Percentiles rank a stretch among this genome's conserved stretches.
These are phyloP conservation scores for Penicillium parvum DNA, from an alignment of 495 filamentous ascomycete species.

Conservation along the genomic window DNA sequence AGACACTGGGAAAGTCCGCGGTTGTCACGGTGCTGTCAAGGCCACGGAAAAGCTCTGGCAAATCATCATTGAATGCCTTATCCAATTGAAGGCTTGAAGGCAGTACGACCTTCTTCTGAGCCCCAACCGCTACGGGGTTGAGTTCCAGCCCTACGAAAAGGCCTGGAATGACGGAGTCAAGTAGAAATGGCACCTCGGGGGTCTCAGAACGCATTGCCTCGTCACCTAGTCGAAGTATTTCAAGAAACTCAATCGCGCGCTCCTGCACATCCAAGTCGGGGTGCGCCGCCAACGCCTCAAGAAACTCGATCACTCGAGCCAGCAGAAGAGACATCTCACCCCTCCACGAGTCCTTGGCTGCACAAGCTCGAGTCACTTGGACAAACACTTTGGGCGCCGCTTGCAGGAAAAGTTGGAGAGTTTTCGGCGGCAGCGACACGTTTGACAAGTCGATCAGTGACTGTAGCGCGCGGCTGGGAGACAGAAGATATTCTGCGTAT, in stretches of 20 bases:
- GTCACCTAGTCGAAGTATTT: slow-evolving; percentile 76
- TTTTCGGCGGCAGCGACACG: slow-evolving; percentile 54
- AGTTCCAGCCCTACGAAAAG: slow-evolving; percentile 82
- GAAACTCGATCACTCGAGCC: slow-evolving; percentile 70
- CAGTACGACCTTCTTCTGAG: slow-evolving; percentile 81
- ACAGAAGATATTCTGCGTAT: slow-evolving; percentile 64
- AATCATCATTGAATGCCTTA: slow-evolving; percentile 72
- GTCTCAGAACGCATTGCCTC: slow-evolving; percentile 71
- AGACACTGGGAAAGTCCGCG: slow-evolving; percentile 16
- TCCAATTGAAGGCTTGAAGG: slow-evolving; percentile 71
- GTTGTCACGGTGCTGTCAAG: slow-evolving; percentile 5
- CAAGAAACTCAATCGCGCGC: slow-evolving; percentile 84
- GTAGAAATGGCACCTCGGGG: slow-evolving; percentile 68
- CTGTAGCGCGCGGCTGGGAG: slow-evolving; percentile 60
- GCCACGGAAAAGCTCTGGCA: slow-evolving; percentile 53
- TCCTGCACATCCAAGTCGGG: slow-evolving; percentile 95
- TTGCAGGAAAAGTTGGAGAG: slow-evolving; percentile 76
- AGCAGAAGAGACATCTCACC: slow-evolving; percentile 69
- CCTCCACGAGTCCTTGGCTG: slow-evolving; percentile 62
- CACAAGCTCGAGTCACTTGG: slow-evolving; percentile 51
- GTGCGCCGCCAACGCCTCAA: slow-evolving; percentile 72
- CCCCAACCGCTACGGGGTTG: slow-evolving; percentile 79
- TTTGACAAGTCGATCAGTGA: slow-evolving; percentile 66
- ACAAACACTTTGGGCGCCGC: slow-evolving; percentile 80
- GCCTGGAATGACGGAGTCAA: slow-evolving; percentile 82